Evolutionary conservation across 441 rosid genomes (phyloP).

Genomic region (Brassica balearica): DNA sequence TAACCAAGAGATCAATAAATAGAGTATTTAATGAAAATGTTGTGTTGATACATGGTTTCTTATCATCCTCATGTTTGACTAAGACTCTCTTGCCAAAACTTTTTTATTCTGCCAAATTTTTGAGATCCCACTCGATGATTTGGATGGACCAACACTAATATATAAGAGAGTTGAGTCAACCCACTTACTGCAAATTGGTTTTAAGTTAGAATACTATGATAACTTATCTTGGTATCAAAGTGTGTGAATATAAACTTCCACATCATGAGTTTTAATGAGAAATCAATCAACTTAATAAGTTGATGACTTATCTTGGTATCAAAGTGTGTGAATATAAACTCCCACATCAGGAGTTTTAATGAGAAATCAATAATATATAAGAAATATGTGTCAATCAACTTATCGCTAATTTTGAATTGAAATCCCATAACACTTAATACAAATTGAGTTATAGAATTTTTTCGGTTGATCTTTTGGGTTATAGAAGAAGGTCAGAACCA

Average conservation of each 20-base stretch:
- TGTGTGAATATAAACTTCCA: neutral
- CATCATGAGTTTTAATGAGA: neutral
- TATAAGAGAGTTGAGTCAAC: no score
- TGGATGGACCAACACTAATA: neutral
- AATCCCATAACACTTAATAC: neutral
- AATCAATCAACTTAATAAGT: no score
- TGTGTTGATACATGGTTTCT: slow-evolving; percentile 64
- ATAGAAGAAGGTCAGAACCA: slow-evolving; percentile 89
- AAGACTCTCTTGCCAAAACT: slow-evolving; percentile 84
- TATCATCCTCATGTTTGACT: slow-evolving; percentile 90
- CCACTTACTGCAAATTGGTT: neutral
- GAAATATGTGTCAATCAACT: no score
- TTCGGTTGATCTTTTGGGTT: slow-evolving; percentile 82
- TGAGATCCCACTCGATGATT: neutral
- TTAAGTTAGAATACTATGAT: no score
- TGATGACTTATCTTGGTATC: no score
- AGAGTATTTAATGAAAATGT: slow-evolving; percentile 6
- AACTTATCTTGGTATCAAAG: neutral
- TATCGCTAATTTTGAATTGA: neutral
- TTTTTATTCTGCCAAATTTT: slow-evolving; percentile 53
- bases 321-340: no score
- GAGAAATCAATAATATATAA: no score
- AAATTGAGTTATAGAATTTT: slow-evolving; percentile 63
- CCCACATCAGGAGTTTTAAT: no score
- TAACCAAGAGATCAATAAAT: neutral